Evolutionary conservation across 2,329 filamentous ascomycete genomes (phyloP).

Genomic region (Fusarium burgessii): DNA sequence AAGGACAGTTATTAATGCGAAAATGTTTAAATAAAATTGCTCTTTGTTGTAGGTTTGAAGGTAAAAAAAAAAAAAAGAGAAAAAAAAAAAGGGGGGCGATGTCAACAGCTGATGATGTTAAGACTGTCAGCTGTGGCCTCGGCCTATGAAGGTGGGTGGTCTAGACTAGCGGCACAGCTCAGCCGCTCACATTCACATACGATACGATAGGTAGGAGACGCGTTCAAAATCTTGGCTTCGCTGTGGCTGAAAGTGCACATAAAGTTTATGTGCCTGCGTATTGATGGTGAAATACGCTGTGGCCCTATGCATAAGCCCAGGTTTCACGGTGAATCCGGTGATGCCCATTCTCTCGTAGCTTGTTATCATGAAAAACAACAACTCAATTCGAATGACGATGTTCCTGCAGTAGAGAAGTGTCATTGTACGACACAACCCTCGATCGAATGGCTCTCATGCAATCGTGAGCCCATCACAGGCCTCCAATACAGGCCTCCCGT

Average conservation of each 20-base stretch:
- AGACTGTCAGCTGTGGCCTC: conserved; percentile 18
- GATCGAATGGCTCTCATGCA: conserved; percentile 9
- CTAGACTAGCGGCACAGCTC: conserved; percentile 34
- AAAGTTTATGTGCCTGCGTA: conserved; percentile 12
- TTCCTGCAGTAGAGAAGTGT: conserved; percentile 17
- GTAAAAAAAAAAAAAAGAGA: background rate
- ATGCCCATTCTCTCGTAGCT: background rate
- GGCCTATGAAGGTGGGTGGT: conserved; percentile 12
- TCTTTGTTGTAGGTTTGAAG: background rate
- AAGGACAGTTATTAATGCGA: conserved; percentile 8
- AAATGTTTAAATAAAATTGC: background rate
- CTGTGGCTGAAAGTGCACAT: conserved; percentile 26
- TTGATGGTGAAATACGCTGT: conserved; percentile 5
- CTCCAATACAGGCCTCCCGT: conserved; percentile 25
- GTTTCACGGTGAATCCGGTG: conserved; percentile 11
- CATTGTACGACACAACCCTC: conserved; percentile 24
- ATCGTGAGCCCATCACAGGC: conserved; percentile 13
- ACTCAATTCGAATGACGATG: conserved; percentile 4
- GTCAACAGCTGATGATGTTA: conserved; percentile 14
- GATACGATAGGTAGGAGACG: background rate
- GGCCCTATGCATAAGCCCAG: conserved; percentile 2
- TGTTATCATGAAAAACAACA: conserved; percentile 2
- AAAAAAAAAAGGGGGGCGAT: background rate
- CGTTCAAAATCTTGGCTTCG: conserved; percentile 23
- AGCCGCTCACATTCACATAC: conserved; percentile 5